These are phyloP conservation scores for Collybia sordida DNA, from an alignment of 768 basidiomycete genomes.

Conservation along the genomic window DNA sequence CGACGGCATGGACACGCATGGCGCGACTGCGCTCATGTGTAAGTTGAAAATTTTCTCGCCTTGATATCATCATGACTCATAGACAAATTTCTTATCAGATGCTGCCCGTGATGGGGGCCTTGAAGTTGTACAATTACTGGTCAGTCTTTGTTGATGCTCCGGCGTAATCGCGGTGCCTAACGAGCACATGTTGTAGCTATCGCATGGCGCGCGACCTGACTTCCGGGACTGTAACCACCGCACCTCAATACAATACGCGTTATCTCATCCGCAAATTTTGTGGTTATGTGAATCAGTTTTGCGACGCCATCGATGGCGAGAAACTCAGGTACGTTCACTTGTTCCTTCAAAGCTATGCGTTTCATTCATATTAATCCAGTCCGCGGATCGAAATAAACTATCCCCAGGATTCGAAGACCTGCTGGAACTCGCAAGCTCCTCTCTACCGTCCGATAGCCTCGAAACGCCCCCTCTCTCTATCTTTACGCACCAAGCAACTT, in stretches of 20 bases:
- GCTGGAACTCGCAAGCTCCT: constrained; percentile 34
- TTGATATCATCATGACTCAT: constrained; percentile 15
- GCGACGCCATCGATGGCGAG: constrained; percentile 59
- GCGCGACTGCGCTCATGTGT: constrained; percentile 87
- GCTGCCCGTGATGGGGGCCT: constrained; percentile 73
- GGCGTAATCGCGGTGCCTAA: constrained; percentile 5
- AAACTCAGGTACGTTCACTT: constrained; percentile 49
- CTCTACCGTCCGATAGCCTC: constrained; percentile 37
- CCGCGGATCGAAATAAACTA: constrained; percentile 36
- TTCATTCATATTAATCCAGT: constrained; percentile 24
- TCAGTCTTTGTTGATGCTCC: constrained; percentile 30
- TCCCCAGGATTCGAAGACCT: constrained; percentile 35
- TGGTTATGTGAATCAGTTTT: constrained; percentile 71
- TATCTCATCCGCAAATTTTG: constrained; percentile 59
- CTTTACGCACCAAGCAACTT: constrained; percentile 41
- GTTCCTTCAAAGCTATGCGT: constrained; percentile 3
- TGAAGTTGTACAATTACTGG: constrained; percentile 66
- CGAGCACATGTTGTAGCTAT: constrained; percentile 41
- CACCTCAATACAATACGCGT: constrained; percentile 68
- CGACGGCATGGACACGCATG: constrained; percentile 71
- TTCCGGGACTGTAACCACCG: constrained; percentile 70
- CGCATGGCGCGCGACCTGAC: constrained; percentile 72
- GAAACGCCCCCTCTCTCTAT: constrained; percentile 38
- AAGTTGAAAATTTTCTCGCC: constrained; percentile 29
- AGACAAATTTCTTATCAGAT: constrained; percentile 42